A percentile compares a stretch with the other conserved stretches of the same genome.
These are phyloP conservation scores for Phycomyces blakesleeanus DNA, from an alignment of 192 early-diverging fungal species.

Conservation along the genomic window DNA sequence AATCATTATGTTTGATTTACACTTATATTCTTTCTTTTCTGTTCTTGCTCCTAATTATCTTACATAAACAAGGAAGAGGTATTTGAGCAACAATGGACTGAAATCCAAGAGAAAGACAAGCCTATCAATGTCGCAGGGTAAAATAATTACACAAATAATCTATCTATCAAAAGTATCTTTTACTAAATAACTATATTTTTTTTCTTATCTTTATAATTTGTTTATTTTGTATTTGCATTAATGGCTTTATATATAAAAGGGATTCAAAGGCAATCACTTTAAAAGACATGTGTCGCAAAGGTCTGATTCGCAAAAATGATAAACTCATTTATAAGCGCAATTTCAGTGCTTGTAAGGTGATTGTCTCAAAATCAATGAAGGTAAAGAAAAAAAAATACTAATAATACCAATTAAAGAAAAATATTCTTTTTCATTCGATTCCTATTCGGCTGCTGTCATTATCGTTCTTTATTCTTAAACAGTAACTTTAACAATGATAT, in stretches of 20 bases:
- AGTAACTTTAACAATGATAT: too few relatives aligned
- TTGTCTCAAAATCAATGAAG: slow-evolving; percentile 36
- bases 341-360: slow-evolving; percentile 36
- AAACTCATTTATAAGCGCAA: slow-evolving; percentile 36
- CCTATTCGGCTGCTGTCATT: neutral
- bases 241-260: slow-evolving; percentile 7
- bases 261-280: slow-evolving; percentile 41
- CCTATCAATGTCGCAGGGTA: slow-evolving; percentile 35
- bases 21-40: too few relatives aligned
- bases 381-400: slow-evolving; percentile 23
- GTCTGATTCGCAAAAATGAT: slow-evolving; percentile 35
- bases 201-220: too few relatives aligned
- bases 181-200: too few relatives aligned
- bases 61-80: slow-evolving; percentile 27
- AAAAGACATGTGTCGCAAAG: slow-evolving; percentile 39
- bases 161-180: too few relatives aligned
- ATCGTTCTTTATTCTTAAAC: neutral
- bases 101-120: slow-evolving; percentile 28
- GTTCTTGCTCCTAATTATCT: too few relatives aligned
- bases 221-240: too few relatives aligned
- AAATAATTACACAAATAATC: too few relatives aligned
- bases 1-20: too few relatives aligned
- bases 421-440: neutral
- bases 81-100: slow-evolving; percentile 33
- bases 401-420: neutral